phyloP scores from a whole-genome alignment of 306 rosid species.

The Astragalus membranaceus region DNA sequence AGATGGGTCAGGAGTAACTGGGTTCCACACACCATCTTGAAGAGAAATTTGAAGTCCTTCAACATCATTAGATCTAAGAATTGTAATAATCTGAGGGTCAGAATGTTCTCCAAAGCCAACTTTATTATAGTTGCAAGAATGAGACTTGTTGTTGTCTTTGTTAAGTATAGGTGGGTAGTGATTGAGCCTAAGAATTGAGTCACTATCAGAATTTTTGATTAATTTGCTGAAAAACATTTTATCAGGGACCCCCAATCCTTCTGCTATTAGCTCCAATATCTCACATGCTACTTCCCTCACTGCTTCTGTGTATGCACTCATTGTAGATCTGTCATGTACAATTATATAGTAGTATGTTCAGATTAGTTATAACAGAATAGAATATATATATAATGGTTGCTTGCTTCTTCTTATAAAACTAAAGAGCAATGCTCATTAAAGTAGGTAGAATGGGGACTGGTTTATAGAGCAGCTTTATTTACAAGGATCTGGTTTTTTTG shows the following conservation, averaged over 20 bases:
- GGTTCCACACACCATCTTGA: constrained; percentile 58
- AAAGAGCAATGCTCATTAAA: too few species aligned
- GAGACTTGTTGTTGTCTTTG: constrained; percentile 21
- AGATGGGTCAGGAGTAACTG: constrained; percentile 58
- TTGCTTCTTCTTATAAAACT: too few species aligned
- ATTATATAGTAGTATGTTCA: not conserved
- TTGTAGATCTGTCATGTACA: constrained; percentile 42
- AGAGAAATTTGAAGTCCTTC: constrained; percentile 70
- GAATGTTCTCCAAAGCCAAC: constrained; percentile 80
- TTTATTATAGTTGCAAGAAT: not conserved
- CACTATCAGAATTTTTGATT: constrained; percentile 47
- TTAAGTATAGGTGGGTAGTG: constrained; percentile 50
- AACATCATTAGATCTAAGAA: constrained; percentile 72
- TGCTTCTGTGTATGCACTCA: constrained; percentile 41
- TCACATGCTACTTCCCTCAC: constrained; percentile 56
- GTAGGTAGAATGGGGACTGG: too few species aligned
- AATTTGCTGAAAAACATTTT: constrained; percentile 43
- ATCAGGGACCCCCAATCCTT: constrained; percentile 56
- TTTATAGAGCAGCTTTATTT: too few species aligned
- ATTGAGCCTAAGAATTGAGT: constrained; percentile 66
- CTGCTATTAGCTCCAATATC: constrained; percentile 67
- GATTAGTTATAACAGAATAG: not conserved
- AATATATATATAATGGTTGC: too few species aligned
- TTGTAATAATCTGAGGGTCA: constrained; percentile 85
- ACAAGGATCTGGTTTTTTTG: too few species aligned